Base-by-base conservation (phyloP, 2,329 filamentous ascomycete genomes). In the Penicillium sp. region DNA sequence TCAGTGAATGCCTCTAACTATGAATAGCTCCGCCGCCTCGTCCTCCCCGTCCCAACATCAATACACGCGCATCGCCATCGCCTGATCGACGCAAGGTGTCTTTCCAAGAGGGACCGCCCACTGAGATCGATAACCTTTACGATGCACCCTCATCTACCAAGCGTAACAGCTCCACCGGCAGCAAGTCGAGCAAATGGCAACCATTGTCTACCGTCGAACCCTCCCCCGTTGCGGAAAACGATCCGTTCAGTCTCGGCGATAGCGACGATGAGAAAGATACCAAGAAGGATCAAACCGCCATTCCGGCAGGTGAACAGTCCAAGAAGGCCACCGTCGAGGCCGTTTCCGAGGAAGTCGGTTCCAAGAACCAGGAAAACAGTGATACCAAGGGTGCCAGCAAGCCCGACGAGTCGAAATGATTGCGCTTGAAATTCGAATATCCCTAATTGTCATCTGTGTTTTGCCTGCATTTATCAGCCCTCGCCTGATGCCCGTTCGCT, bases 171-270 rank as follows among this genome's bases (percentile, higher is more conserved):
- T 66, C 71, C 4, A 63, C 66, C n/a, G 79, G 80, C 45, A 75
- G 77, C 61, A 94, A 92, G 77, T 75, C 84, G 43, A 97, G 92
- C 82, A 99, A 99, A 78, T 99, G 94, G 94, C 93, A 99, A 74
- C 93, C 94, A 9, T 78, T 99, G 64, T 91, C 92, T 11, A 83
- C 88, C 0, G 86, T 97, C 13, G 90, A 95, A 60, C 91, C 92
- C 1, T 88, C 84, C 59, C 92, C 93, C 13, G 88, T 96, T 57
- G 82, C 83, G 16, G 92, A 97, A 63, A 93, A 96, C 65, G 94
- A 99, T 68, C 94, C 94, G 0, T 99, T 99, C 76, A 97, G 92
- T 67, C 82, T 99, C 13, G 94, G 94, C 5, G 93, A 97, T 65
- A 96, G 91, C 67, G 93, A 97, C 63, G 92, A 96, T 62, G 94